Evolutionary conservation across 352 stramenopile species (phyloP), one percentile per base, ranked within the genome.

Genomic region (Phytophthora litchii): DNA sequence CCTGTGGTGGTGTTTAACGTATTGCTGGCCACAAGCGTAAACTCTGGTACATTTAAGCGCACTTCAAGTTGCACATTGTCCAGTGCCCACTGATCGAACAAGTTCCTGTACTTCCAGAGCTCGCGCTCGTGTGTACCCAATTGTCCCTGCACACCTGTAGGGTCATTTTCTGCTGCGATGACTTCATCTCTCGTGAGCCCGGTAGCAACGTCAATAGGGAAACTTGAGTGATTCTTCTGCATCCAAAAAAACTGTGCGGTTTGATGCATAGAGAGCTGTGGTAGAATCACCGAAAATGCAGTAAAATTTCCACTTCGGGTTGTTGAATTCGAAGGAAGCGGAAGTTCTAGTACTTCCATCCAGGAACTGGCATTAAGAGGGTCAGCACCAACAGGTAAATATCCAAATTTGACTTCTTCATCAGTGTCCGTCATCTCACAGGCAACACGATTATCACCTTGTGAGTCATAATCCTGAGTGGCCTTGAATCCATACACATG

Each of bases 41-140:
- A 86, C 0, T 47, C 25, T 0, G 82, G 82, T 0, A 69, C 63
- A 32, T 77, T 68, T 35, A 90, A 58, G 3, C 82, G 74, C 14
- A 85, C 78, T 60, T 86, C 77, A 2, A 92, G 54, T 0, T 52
- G 52, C 4, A 92, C 74, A 14, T 86, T 50, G 48, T 92, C 83
- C 2, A 90, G 58, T 0, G 80, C 76, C 80, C 83, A 90, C 61
- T 92, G 83, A 29, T 92, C 83, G 43, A 89, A 90, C 17, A 92
- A 60, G 38, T 92, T 92, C 0, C 76, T 72, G 57, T 88, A 83
- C 8, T 48, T 70, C 79, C 82, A 91, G 1, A 83, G 58, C 23
- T 84, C 74, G 0, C 56, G 71, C 37, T 87, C 82, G 1, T 60
- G 21, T 1, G 55, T 8, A 1, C 74, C 73, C 23, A 86, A 35